These are phyloP conservation scores for Exophiala bonariae DNA, from an alignment of 2,329 filamentous ascomycete species.

Conservation along the genomic window DNA sequence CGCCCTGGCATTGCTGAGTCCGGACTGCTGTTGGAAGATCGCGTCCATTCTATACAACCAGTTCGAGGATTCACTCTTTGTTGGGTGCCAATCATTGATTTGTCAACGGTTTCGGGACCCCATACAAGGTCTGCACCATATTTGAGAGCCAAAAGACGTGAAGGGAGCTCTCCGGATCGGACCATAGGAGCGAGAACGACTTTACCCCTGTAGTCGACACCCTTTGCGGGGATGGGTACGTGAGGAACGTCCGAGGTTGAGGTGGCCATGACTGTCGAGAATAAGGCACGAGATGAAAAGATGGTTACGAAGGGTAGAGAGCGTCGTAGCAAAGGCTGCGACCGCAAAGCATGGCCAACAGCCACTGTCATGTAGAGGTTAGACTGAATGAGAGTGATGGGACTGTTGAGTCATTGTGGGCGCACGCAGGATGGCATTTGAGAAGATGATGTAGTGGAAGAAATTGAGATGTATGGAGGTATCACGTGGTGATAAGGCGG, in stretches of 20 bases:
- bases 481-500: too few species aligned
- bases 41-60: constrained; percentile 80
- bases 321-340: constrained; percentile 26
- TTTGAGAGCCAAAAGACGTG: constrained; percentile 81
- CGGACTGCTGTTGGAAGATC: constrained; percentile 69
- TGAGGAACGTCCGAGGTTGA: constrained; percentile 47
- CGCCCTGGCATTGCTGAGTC: constrained; percentile 38
- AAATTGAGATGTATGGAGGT: too few species aligned
- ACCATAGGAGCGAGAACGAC: constrained; percentile 97
- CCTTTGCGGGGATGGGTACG: constrained; percentile 81
- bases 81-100: constrained; percentile 83
- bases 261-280: constrained; percentile 10
- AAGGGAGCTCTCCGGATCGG: constrained; percentile 91
- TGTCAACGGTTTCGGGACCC: constrained; percentile 95
- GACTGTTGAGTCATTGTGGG: neutral
- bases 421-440: too few species aligned
- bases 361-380: constrained; percentile 20
- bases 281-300: neutral
- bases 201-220: constrained; percentile 92
- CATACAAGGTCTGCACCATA: constrained; percentile 97
- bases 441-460: too few species aligned
- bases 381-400: constrained; percentile 3
- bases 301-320: constrained; percentile 20
- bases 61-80: constrained; percentile 74
- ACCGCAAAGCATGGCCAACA: constrained; percentile 25